These are phyloP conservation scores for Xerocomellus dryophilus DNA, from an alignment of 768 basidiomycete species.

Conservation along the genomic window DNA sequence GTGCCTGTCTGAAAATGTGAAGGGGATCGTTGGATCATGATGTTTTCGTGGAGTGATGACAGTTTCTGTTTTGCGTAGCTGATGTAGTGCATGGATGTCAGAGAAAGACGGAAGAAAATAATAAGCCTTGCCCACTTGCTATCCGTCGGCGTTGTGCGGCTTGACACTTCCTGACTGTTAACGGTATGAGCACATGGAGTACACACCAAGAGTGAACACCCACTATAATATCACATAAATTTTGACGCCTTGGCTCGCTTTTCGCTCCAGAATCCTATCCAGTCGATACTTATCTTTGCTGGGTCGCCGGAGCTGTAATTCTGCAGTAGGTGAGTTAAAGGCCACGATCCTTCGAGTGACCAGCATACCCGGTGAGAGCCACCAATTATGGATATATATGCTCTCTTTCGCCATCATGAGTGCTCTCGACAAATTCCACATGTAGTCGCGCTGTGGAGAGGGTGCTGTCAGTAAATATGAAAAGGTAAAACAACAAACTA, in stretches of 20 bases:
- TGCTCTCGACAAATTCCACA: slow-evolving; percentile 94
- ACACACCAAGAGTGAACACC: slow-evolving; percentile 26
- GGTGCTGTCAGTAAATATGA: neutral
- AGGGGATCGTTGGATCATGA: slow-evolving; percentile 95
- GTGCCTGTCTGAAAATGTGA: slow-evolving; percentile 97
- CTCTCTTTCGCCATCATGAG: slow-evolving; percentile 82
- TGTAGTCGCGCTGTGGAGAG: slow-evolving; percentile 82
- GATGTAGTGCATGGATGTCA: slow-evolving; percentile 5
- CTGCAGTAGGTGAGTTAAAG: slow-evolving; percentile 34
- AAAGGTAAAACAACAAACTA: slow-evolving; percentile 29
- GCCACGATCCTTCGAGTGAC: neutral
- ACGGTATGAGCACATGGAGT: neutral
- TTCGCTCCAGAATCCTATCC: slow-evolving; percentile 81
- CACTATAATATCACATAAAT: slow-evolving; percentile 94
- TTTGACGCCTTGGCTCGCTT: slow-evolving; percentile 94
- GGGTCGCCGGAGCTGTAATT: slow-evolving; percentile 83
- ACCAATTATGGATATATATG: slow-evolving; percentile 98
- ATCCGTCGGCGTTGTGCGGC: slow-evolving; percentile 88
- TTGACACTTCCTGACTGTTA: slow-evolving; percentile 89
- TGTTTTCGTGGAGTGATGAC: slow-evolving; percentile 79
- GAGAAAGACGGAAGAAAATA: neutral
- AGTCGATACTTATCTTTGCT: slow-evolving; percentile 81
- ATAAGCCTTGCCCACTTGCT: slow-evolving; percentile 60
- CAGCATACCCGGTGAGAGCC: slow-evolving; percentile 78
- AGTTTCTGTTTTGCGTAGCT: slow-evolving; percentile 88